Evolutionary conservation across 1,284 basidiomycete species (phyloP).

Genomic region (Austroboletus niveus): DNA sequence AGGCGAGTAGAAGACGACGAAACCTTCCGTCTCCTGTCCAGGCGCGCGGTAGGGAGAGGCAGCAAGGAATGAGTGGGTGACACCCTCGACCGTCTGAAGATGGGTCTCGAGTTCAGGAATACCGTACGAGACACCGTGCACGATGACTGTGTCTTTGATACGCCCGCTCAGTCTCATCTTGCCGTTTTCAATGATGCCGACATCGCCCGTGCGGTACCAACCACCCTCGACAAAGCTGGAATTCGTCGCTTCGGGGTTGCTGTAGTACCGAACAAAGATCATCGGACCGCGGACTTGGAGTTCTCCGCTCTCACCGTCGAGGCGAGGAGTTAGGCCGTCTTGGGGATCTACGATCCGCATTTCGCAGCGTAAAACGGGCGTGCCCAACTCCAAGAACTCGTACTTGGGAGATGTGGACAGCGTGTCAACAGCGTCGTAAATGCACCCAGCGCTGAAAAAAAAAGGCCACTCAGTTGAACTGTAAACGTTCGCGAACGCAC

Average conservation of each 20-base stretch:
- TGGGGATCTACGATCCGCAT: slow-evolving; percentile 35
- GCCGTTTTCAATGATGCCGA: slow-evolving; percentile 37
- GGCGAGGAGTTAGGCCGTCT: slow-evolving; percentile 28
- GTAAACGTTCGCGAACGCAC: background rate
- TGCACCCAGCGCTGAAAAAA: slow-evolving; percentile 35
- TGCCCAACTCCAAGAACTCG: slow-evolving; percentile 33
- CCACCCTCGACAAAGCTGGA: slow-evolving; percentile 40
- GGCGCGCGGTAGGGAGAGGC: slow-evolving; percentile 36
- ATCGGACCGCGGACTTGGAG: slow-evolving; percentile 41
- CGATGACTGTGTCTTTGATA: slow-evolving; percentile 45
- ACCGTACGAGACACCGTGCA: slow-evolving; percentile 46
- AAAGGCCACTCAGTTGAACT: background rate
- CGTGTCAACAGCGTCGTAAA: slow-evolving; percentile 33
- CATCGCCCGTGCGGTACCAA: slow-evolving; percentile 46
- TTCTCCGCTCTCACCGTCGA: slow-evolving; percentile 34
- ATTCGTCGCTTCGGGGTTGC: slow-evolving; percentile 38
- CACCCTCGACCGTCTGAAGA: slow-evolving; percentile 39
- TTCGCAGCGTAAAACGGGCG: slow-evolving; percentile 24
- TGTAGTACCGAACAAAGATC: slow-evolving; percentile 41
- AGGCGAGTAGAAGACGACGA: slow-evolving; percentile 32
- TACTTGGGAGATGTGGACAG: slow-evolving; percentile 14
- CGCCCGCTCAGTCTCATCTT: slow-evolving; percentile 41
- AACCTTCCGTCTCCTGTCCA: slow-evolving; percentile 32
- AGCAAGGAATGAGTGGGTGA: slow-evolving; percentile 37
- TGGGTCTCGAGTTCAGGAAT: slow-evolving; percentile 42